Evolutionary conservation across 2,329 filamentous ascomycete genomes (phyloP), one percentile per base, ranked within the genome.

Genomic region (Cercospora nicotianae): DNA sequence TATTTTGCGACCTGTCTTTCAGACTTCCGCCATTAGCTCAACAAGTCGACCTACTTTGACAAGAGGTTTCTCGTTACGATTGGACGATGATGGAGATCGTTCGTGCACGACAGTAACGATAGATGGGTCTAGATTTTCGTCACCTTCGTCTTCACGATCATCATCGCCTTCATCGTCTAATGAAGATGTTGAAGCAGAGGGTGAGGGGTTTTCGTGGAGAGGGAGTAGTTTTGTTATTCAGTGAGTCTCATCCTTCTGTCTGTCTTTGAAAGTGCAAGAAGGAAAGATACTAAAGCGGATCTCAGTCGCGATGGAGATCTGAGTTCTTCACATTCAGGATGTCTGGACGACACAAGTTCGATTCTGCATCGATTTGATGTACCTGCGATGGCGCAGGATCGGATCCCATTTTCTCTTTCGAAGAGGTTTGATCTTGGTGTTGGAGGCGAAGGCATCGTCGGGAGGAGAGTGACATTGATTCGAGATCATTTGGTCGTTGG

Each of bases 371-470:
- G 62, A 1, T 72, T 75, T 31, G 42, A 58, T 16, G 51, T 75
- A 2, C 67, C 70, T 7, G 42, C 58, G 1, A 28, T 39, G 5
- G 64, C 60, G 39, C 31, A 51, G 12, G 48, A 69, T 18, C 36
- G 60, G 3, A 31, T 65, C 9, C 55, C 69, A 13, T 75, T 74
- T 16, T 61, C 57, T 6, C 26, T 76, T 7, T 67, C 69, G n/a
- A 45, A 48, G 45, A 66, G 42, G 9, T 66, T 76, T 42, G 72
- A 76, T 67, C 45, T 76, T 23, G 74, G 74, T 0, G 74, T 75
- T 7, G 74, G 74, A 20, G 74, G 72, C 0, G 70, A 75, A 2
- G 74, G 74, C 2, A 57, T 76, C 12, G 73, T 76, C 55, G 74
- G 74, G 10, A 61, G 74, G 51, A 64, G 74, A 55, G 73, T 76